These are phyloP conservation scores for Trametes sanguinea DNA, from an alignment of 768 basidiomycete species.

Conservation along the genomic window DNA sequence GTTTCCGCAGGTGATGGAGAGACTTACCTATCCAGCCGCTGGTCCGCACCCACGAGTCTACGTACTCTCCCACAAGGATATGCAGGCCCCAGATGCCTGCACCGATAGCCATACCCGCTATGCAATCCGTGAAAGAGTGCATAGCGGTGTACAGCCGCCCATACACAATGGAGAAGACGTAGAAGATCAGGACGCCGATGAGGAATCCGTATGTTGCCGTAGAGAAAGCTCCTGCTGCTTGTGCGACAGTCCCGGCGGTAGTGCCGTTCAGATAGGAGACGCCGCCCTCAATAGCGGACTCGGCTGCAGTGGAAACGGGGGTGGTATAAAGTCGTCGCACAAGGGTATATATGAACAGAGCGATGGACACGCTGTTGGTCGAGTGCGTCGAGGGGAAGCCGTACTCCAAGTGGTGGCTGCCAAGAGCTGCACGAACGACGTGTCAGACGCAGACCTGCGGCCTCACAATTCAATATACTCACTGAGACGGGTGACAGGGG, in stretches of 20 bases:
- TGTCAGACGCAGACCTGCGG: background rate
- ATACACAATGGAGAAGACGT: conserved; percentile 72
- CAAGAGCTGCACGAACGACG: conserved; percentile 54
- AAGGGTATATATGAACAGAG: conserved; percentile 71
- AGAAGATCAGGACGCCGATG: conserved; percentile 49
- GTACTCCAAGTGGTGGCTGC: conserved; percentile 84
- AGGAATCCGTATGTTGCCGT: conserved; percentile 43
- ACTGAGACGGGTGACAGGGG: conserved; percentile 91
- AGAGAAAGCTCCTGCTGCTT: conserved; percentile 40
- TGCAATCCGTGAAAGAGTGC: conserved; percentile 83
- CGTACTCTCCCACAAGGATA: conserved; percentile 32
- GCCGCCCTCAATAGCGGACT: background rate
- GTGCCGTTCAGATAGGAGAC: background rate
- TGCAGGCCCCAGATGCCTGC: conserved; percentile 59
- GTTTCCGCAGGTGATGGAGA: background rate
- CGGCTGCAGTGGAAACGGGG: conserved; percentile 13
- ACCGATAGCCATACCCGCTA: conserved; percentile 65
- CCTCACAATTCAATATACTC: background rate
- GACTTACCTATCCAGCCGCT: conserved; percentile 40
- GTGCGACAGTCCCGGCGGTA: conserved; percentile 5
- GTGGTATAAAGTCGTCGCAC: conserved; percentile 51
- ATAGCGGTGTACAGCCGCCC: conserved; percentile 85
- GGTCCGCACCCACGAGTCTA: conserved; percentile 47
- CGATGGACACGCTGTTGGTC: conserved; percentile 88
- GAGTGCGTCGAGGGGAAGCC: conserved; percentile 97